Base-by-base conservation (phyloP, 352 stramenopile genomes). In the Pythium dissotocum region DNA sequence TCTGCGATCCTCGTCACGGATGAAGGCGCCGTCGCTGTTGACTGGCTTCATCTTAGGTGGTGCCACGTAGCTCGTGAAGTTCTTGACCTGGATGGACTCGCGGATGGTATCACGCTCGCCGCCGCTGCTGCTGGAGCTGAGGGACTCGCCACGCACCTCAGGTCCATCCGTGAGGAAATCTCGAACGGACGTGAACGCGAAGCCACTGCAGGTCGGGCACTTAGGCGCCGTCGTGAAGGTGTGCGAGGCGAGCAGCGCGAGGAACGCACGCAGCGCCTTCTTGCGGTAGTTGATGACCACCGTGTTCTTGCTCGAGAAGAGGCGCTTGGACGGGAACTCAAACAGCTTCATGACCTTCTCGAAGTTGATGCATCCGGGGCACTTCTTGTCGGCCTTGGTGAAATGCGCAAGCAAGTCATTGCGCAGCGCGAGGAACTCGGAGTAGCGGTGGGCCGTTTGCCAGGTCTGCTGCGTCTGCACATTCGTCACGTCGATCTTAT, bases 231-330 rank as follows among this genome's bases (percentile, higher is more conserved):
- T 82, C 8, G 85, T 92, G 65, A 95, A 95, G 24, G 84, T 93
- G 73, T 95, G 84, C 49, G 85, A 94, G 21, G 84, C 84, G 0
- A 93, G 73, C 63, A 95, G 63, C 13, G 82, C 75, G 21, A 91
- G 60, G 70, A 95, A 95, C 54, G 75, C 79, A 12, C 80, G 77
- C 53, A 95, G 73, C 48, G 85, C 83, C 58, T 86, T 83, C 65
- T 93, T 91, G 30, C 87, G 84, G 69, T 94, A 93, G 61, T 90
- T 91, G 61, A 95, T 79, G 18, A 95, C 87, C 7, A 85, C 75
- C 12, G 78, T 73, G 24, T 83, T 85, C 58, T 87, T 84, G 75
- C 84, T 93, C 28, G 82, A 87, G 70, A 95, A 95, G 24, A 91
- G 72, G 65, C 91, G 87, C 71, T 95, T 95, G 61, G 77, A 75